Evolutionary conservation across 257 asterid species (phyloP), one percentile per base, ranked within the genome.

Genomic region (Catharanthus roseus): DNA sequence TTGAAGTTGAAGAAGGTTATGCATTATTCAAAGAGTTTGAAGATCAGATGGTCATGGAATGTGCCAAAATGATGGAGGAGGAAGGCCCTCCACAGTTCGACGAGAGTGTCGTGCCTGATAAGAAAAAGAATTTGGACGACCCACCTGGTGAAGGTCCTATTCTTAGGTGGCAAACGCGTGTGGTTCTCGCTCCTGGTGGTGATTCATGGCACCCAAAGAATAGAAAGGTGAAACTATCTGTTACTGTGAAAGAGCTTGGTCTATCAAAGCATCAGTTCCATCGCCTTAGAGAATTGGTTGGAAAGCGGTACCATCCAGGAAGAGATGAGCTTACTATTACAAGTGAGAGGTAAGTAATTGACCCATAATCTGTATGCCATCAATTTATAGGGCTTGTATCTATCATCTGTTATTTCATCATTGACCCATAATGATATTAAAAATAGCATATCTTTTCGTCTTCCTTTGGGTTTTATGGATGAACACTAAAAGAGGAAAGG

Each of bases 151-250:
- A 88, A 80, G 99, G 96, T 10, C 95, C 96, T 2, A 73, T 88
- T 21, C 99, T 93, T 57, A 86, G 97, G 86, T 93, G 99, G 99
- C 74, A 73, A 81, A 85, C 97, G 24, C 83, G 96, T 36, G 90
- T 83, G 75, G 97, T 93, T 71, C 76, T 91, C 68, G 71, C 84
- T 74, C 99, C 96, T 21, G 99, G 99, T 33, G 92, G 91, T 77
- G 97, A 93, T 80, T 82, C 96, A 71, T 93, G 97, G 99, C 99
- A 93, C 75, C 96, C 97, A 1, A 91, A 91, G 78, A 89, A 91
- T 65, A 80, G 97, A 64, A 86, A 85, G 86, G 99, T 86, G 44
- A 89, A 88, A 82, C 54, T 91, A 80, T 76, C 91, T 75, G 92
- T 86, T 63, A 86, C 95, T 12, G 99, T 93, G 57, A 88, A 89